Conservation (phyloP, 164 flowering plant species). For the Vitis labrusca region DNA sequence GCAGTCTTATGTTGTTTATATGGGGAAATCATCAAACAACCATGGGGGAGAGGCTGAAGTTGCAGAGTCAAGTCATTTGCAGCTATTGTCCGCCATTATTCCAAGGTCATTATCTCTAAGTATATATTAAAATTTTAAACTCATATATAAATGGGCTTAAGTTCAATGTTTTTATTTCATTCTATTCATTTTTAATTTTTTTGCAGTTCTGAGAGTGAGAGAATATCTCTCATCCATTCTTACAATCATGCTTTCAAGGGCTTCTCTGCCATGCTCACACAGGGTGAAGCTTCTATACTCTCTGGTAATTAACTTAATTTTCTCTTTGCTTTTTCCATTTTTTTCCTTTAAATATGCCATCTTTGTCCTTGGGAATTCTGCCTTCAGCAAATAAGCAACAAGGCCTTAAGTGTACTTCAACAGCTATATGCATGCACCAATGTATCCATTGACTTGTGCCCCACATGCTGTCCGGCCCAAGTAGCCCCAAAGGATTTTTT, state of each 20-base stretch:
- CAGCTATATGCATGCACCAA: no score
- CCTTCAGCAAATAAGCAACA: no score
- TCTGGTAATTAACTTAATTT: constrained; percentile 39
- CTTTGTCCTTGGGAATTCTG: background rate
- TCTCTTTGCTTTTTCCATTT: background rate
- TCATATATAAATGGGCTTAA: background rate
- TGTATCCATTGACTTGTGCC: no score
- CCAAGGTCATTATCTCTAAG: constrained; percentile 44
- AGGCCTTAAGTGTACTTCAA: no score
- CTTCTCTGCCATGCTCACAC: constrained; percentile 84
- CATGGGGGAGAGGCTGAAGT: constrained; percentile 25
- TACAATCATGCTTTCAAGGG: constrained; percentile 75
- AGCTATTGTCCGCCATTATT: constrained; percentile 53
- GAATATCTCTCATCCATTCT: constrained; percentile 49
- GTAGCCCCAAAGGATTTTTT: no score
- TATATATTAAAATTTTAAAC: background rate
- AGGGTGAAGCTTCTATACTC: constrained; percentile 61
- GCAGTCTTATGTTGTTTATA: constrained; percentile 75
- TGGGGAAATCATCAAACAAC: constrained; percentile 57
- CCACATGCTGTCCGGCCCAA: no score
- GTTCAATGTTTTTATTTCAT: background rate
- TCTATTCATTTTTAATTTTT: constrained; percentile 1
- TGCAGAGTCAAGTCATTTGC: constrained; percentile 44
- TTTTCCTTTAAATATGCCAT: background rate
- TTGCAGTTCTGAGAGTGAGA: constrained; percentile 53